These are phyloP conservation scores for Nicotiana rustica DNA, from an alignment of 305 asterid genomes.

Conservation along the genomic window DNA sequence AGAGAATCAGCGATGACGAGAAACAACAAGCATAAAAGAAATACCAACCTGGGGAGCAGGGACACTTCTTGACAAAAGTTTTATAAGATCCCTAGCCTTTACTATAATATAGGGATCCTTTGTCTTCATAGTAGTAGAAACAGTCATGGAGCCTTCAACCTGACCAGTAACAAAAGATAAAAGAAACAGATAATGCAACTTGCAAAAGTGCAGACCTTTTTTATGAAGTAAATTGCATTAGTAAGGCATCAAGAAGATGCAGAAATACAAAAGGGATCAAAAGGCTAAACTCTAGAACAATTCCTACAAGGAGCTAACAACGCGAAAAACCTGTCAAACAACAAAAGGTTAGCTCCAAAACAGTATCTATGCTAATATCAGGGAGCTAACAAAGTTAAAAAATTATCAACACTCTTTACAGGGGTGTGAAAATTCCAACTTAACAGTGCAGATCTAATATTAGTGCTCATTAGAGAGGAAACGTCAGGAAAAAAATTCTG, in stretches of 20 bases:
- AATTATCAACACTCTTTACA: too few relatives aligned
- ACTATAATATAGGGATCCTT: conserved; percentile 78
- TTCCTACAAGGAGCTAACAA: too few relatives aligned
- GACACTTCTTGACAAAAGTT: conserved; percentile 87
- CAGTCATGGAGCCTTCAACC: conserved; percentile 90
- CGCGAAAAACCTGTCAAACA: too few relatives aligned
- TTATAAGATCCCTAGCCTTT: conserved; percentile 85
- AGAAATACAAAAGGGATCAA: too few relatives aligned
- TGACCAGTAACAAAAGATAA: conserved; percentile 39
- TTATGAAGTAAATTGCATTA: too few relatives aligned
- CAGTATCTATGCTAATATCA: too few relatives aligned
- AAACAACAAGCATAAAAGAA: conserved; percentile 7
- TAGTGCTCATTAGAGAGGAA: neutral
- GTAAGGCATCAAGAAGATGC: too few relatives aligned
- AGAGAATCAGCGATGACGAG: conserved; percentile 1
- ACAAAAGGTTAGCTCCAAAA: too few relatives aligned
- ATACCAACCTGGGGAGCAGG: conserved; percentile 81
- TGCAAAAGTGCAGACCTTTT: neutral
- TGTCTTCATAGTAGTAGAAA: conserved; percentile 78
- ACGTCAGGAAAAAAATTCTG: neutral
- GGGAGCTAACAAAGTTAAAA: too few relatives aligned
- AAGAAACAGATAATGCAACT: neutral
- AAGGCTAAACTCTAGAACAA: too few relatives aligned
- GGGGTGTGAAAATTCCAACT: too few relatives aligned
- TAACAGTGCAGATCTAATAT: neutral